These are phyloP conservation scores for Flaveria ramosissima DNA, from an alignment of 129 eudicot species.

Conservation along the genomic window DNA sequence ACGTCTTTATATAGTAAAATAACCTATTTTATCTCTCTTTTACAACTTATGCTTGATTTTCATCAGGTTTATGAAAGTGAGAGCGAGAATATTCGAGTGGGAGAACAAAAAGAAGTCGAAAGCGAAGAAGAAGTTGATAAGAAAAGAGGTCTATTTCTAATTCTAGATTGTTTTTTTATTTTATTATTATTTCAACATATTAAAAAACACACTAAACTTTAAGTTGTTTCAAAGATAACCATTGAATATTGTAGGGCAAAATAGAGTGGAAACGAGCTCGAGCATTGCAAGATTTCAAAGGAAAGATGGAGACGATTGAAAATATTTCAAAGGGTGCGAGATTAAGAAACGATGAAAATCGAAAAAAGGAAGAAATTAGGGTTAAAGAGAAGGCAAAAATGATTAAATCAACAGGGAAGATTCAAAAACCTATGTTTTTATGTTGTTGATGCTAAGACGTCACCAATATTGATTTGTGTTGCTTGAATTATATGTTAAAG, in stretches of 20 bases:
- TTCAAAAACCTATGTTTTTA: constrained; percentile 49
- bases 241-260: constrained; percentile 40
- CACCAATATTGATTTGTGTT: neutral
- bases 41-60: neutral
- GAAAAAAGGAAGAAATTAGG: constrained; percentile 53
- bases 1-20: too few relatives aligned
- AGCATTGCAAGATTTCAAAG: constrained; percentile 41
- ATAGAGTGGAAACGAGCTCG: constrained; percentile 52
- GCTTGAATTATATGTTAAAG: too few relatives aligned
- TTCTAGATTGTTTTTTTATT: neutral
- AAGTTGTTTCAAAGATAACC: neutral
- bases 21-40: neutral
- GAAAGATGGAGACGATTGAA: constrained; percentile 46
- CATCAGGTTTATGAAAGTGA: constrained; percentile 58
- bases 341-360: constrained; percentile 47
- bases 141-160: constrained; percentile 48
- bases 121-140: constrained; percentile 51
- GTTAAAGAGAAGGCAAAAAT: constrained; percentile 63
- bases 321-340: constrained; percentile 60
- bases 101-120: constrained; percentile 63
- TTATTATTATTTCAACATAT: neutral
- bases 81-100: constrained; percentile 51
- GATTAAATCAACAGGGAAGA: constrained; percentile 54
- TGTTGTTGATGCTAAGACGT: constrained; percentile 38
- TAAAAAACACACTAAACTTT: neutral